These are phyloP conservation scores for Pouteria campechiana DNA, from an alignment of 179 eudicot genomes.

Conservation along the genomic window DNA sequence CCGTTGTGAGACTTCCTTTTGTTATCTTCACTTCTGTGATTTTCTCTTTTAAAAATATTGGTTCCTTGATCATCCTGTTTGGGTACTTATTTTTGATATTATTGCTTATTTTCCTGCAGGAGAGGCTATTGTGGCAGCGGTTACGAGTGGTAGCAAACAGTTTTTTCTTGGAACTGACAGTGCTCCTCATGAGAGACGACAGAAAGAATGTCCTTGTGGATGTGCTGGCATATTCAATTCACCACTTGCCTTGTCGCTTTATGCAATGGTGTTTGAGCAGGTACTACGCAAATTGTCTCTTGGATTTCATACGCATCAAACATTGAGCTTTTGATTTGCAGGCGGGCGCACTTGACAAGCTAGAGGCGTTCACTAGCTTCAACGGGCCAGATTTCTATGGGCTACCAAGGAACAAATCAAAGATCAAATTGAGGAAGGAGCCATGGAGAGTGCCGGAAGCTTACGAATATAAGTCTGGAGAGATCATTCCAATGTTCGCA, in stretches of 20 bases:
- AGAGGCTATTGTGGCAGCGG: slow-evolving; percentile 71
- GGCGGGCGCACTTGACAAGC: slow-evolving; percentile 93
- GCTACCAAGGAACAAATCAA: slow-evolving; percentile 71
- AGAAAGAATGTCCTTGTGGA: slow-evolving; percentile 77
- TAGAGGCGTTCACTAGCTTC: slow-evolving; percentile 94
- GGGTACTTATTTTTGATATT: no score
- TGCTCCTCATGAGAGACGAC: slow-evolving; percentile 82
- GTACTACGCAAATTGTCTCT: slow-evolving; percentile 16
- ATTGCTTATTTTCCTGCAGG: slow-evolving; percentile 32
- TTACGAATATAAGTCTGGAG: slow-evolving; percentile 37
- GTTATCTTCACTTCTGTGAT: no score
- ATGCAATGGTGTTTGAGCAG: slow-evolving; percentile 92
- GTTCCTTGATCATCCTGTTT: no score
- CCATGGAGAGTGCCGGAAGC: slow-evolving; percentile 77
- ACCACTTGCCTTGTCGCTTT: slow-evolving; percentile 76
- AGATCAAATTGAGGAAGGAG: slow-evolving; percentile 49
- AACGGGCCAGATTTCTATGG: slow-evolving; percentile 96
- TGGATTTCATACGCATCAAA: background rate
- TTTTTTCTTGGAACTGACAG: slow-evolving; percentile 96
- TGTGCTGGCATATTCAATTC: slow-evolving; percentile 95
- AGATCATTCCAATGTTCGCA: slow-evolving; percentile 79
- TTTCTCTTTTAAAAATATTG: no score
- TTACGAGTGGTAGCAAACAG: slow-evolving; percentile 78
- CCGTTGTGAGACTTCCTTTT: no score
- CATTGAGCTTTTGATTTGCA: slow-evolving; percentile 8